These are phyloP conservation scores for Saccharomyces pastorianus DNA, from an alignment of 1,139 yeast species.

Conservation along the genomic window DNA sequence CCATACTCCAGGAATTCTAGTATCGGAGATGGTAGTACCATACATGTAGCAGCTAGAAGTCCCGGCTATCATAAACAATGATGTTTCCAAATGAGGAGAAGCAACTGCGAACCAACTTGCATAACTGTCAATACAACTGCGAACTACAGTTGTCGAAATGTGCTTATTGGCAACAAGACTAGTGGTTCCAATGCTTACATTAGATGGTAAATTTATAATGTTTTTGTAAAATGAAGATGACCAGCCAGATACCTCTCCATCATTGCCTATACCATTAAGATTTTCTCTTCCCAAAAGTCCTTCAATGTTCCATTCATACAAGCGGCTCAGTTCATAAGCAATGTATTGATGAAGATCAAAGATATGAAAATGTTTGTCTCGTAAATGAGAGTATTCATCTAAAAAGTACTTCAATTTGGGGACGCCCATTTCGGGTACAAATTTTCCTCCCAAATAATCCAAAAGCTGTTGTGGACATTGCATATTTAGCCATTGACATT, in stretches of 20 bases:
- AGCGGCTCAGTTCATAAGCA: constrained; percentile 32
- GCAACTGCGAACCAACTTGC: constrained; percentile 44
- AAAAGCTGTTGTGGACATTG: constrained; percentile 17
- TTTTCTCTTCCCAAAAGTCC: constrained; percentile 6
- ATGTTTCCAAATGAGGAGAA: constrained; percentile 15
- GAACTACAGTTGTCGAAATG: constrained; percentile 4
- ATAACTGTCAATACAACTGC: constrained; percentile 47
- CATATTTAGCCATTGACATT: constrained; percentile 33
- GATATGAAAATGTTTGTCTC: constrained; percentile 19
- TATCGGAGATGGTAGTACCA: constrained; percentile 19
- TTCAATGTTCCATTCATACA: constrained; percentile 8
- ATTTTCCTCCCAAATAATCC: constrained; percentile 38
- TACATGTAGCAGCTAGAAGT: constrained; percentile 51
- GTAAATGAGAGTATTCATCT: constrained; percentile 19
- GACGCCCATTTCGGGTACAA: constrained; percentile 50
- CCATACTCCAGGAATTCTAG: constrained; percentile 43
- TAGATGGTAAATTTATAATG: constrained; percentile 20
- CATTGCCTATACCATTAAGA: constrained; percentile 26
- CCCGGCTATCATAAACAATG: constrained; percentile 49
- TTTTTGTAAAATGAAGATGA: constrained; percentile 23
- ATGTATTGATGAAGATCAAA: constrained; percentile 50
- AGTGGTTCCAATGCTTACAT: constrained; percentile 22
- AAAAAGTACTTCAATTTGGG: constrained; percentile 41
- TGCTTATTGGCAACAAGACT: constrained; percentile 12
- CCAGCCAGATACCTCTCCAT: constrained; percentile 56